A percentile compares a stretch with the other conserved stretches of the same genome.
These are phyloP conservation scores for Gossypium australe DNA, from an alignment of 345 rosid genomes.

Conservation along the genomic window DNA sequence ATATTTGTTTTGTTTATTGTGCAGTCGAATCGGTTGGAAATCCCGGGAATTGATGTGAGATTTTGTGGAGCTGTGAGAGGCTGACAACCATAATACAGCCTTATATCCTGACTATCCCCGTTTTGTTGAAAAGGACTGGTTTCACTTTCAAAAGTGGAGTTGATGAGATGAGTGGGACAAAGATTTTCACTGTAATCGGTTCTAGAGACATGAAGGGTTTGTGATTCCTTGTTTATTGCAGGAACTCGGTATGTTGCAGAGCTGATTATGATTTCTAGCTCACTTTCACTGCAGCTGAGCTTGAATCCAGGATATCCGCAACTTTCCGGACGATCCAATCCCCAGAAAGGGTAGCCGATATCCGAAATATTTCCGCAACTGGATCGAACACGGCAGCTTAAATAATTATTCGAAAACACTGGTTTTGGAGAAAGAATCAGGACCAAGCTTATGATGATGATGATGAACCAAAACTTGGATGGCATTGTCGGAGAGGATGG, in stretches of 20 bases:
- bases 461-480: background rate
- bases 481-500: background rate
- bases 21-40: conserved; percentile 10
- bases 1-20: background rate
- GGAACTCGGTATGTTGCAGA: conserved; percentile 24
- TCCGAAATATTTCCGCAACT: background rate
- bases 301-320: conserved; percentile 34
- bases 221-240: rapidly evolving
- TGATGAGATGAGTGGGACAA: conserved; percentile 12
- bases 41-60: background rate
- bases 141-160: conserved; percentile 3
- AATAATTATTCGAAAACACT: conserved; percentile 16
- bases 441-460: conserved; percentile 1
- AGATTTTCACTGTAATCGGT: conserved; percentile 9
- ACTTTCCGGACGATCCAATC: background rate
- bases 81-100: conserved; percentile 24
- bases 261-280: conserved; percentile 19
- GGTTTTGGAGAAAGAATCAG: conserved; percentile 11
- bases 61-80: background rate
- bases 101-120: background rate
- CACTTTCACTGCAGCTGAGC: background rate
- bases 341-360: conserved; percentile 34
- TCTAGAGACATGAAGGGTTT: conserved; percentile 22
- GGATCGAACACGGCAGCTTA: background rate
- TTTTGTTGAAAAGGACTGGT: background rate